phyloP scores from a whole-genome alignment of 108 stramenopile genomes.

The Nitzschia sp. region DNA sequence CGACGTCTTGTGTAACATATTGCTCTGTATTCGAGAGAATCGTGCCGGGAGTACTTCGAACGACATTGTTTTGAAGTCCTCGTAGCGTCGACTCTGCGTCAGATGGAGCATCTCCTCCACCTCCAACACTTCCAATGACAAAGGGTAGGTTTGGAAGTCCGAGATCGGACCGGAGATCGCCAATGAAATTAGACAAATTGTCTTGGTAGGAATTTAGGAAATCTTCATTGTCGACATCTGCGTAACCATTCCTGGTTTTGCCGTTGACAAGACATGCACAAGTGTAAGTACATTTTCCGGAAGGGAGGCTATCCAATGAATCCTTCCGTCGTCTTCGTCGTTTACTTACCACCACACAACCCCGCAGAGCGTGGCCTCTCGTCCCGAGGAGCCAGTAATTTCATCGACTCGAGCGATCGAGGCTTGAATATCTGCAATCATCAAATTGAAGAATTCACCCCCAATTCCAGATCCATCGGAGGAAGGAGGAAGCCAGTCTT shows the following conservation, averaged over 20 bases:
- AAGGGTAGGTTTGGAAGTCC: neutral
- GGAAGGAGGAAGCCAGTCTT: neutral
- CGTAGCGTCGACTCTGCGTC: neutral
- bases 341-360: conserved; percentile 4
- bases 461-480: neutral
- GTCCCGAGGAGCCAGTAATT: neutral
- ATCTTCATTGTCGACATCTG: neutral
- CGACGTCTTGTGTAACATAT: neutral
- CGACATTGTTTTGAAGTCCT: neutral
- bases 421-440: neutral
- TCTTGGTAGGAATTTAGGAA: neutral
- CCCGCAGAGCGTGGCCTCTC: neutral
- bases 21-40: neutral
- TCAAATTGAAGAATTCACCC: neutral
- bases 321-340: too few relatives aligned
- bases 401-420: neutral
- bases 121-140: neutral
- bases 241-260: neutral
- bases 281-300: neutral
- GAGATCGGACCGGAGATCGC: neutral
- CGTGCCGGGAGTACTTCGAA: neutral
- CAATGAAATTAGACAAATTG: neutral
- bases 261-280: neutral
- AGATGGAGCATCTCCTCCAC: neutral
- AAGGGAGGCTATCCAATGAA: too few relatives aligned